A percentile compares a stretch with the other conserved stretches of the same genome.
These are phyloP conservation scores for Mollisiaceae sp. DNA, from an alignment of 2,329 filamentous ascomycete genomes.

Conservation along the genomic window DNA sequence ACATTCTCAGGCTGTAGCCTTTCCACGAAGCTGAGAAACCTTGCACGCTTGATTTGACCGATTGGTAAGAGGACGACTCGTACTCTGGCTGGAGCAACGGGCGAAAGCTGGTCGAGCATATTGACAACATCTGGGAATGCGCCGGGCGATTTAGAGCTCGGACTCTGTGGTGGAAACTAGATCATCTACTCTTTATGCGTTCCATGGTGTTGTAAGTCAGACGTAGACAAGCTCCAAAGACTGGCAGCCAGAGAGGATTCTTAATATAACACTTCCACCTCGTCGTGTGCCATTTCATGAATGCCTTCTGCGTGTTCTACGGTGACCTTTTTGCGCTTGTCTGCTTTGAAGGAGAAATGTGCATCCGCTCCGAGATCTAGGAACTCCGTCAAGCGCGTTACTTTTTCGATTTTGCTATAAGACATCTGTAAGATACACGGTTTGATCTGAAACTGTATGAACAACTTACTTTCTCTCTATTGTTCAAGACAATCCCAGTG, in stretches of 20 bases:
- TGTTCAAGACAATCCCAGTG: background rate
- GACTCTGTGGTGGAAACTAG: background rate
- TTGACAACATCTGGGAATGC: slow-evolving; percentile 55
- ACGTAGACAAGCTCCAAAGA: slow-evolving; percentile 5
- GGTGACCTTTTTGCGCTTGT: slow-evolving; percentile 9
- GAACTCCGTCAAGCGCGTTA: background rate
- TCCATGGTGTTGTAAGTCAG: slow-evolving; percentile 16
- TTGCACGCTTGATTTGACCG: slow-evolving; percentile 80
- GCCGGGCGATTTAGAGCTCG: slow-evolving; percentile 27
- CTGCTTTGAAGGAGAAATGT: background rate
- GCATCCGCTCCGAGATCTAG: slow-evolving; percentile 5
- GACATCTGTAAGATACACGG: background rate
- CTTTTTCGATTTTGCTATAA: background rate
- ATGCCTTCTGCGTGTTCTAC: slow-evolving; percentile 13
- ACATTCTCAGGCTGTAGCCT: slow-evolving; percentile 80
- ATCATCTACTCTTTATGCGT: slow-evolving; percentile 12
- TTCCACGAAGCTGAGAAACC: slow-evolving; percentile 79
- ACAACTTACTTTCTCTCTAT: background rate
- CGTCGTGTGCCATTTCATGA: slow-evolving; percentile 18
- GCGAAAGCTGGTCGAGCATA: slow-evolving; percentile 91
- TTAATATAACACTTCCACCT: background rate
- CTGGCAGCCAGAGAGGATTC: background rate
- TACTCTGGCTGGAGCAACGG: slow-evolving; percentile 89
- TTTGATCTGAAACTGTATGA: background rate
- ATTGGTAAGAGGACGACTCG: slow-evolving; percentile 86